Evolutionary conservation across 441 rosid species (phyloP).

Genomic region (Euphorbia neoarborescens): DNA sequence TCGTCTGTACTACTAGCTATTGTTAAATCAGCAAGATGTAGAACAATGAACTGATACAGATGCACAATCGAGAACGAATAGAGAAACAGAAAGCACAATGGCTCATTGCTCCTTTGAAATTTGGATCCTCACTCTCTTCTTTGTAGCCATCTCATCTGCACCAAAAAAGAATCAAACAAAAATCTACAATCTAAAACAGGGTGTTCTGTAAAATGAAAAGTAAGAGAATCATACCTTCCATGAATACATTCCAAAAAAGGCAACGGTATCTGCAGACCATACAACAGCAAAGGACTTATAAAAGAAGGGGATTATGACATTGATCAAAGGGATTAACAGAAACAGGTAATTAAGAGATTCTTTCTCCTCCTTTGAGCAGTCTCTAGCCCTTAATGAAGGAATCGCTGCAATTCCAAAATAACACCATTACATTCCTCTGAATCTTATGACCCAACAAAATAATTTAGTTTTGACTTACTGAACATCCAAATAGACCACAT

Average conservation of each 20-base stretch:
- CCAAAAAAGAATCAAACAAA: conserved; percentile 6
- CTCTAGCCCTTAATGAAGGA: conserved; percentile 87
- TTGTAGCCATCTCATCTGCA: conserved; percentile 68
- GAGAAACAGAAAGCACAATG: not conserved
- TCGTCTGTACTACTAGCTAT: no score
- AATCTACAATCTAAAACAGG: conserved; percentile 12
- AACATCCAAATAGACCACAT: conserved; percentile 99
- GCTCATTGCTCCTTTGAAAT: not conserved
- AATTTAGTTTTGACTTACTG: conserved; percentile 43
- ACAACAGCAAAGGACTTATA: conserved; percentile 81
- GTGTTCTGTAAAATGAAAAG: not conserved
- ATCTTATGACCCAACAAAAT: not conserved
- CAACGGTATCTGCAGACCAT: conserved; percentile 86
- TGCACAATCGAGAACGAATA: no score
- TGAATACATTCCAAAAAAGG: conserved; percentile 85
- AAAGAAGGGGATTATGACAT: conserved; percentile 80
- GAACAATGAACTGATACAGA: no score
- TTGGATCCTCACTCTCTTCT: conserved; percentile 34
- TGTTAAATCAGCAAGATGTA: no score
- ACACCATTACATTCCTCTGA: not conserved
- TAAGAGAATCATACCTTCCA: conserved; percentile 64
- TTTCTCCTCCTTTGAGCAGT: conserved; percentile 84
- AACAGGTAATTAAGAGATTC: conserved; percentile 91
- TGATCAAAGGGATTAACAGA: conserved; percentile 68
- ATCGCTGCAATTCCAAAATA: conserved; percentile 43